Evolutionary conservation across 176 grass and related monocot genomes (phyloP).

Genomic region (Zoysia pacifica): DNA sequence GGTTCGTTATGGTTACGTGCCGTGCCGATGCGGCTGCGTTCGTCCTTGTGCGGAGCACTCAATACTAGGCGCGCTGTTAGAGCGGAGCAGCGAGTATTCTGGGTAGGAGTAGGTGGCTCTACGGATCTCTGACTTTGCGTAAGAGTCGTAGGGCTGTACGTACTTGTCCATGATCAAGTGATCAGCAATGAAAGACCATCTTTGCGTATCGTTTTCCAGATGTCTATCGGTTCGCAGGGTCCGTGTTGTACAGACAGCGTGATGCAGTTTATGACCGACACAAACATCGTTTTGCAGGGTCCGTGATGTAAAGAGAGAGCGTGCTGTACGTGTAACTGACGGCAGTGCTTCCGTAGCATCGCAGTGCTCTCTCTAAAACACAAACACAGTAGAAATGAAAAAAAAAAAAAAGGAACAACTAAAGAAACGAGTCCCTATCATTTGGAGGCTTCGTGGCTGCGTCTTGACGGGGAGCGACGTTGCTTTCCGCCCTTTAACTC

Average conservation of each 20-base stretch:
- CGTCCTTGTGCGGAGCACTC: constrained; percentile 5
- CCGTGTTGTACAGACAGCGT: neutral
- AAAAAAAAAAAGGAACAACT: too few species aligned
- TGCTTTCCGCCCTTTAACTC: neutral
- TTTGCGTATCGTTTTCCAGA: neutral
- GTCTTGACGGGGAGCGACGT: neutral
- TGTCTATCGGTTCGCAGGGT: neutral
- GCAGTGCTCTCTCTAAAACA: neutral
- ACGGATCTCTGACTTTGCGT: too few species aligned
- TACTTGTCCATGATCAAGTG: neutral
- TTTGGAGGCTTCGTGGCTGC: constrained; percentile 2
- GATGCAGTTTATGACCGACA: too few species aligned
- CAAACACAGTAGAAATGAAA: neutral
- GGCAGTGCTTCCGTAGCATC: neutral
- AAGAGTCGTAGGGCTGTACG: too few species aligned
- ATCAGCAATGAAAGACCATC: neutral
- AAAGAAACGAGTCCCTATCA: neutral
- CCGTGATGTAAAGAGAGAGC: too few species aligned
- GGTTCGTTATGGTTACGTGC: constrained; percentile 1
- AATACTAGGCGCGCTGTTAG: constrained; percentile 6
- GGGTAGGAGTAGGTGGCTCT: too few species aligned
- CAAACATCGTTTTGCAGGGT: too few species aligned
- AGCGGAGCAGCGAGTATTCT: neutral
- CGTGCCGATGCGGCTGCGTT: neutral
- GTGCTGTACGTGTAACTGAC: too few species aligned